Evolutionary conservation across 495 filamentous ascomycete genomes (phyloP).

Genomic region (Pyronema omphalodes): DNA sequence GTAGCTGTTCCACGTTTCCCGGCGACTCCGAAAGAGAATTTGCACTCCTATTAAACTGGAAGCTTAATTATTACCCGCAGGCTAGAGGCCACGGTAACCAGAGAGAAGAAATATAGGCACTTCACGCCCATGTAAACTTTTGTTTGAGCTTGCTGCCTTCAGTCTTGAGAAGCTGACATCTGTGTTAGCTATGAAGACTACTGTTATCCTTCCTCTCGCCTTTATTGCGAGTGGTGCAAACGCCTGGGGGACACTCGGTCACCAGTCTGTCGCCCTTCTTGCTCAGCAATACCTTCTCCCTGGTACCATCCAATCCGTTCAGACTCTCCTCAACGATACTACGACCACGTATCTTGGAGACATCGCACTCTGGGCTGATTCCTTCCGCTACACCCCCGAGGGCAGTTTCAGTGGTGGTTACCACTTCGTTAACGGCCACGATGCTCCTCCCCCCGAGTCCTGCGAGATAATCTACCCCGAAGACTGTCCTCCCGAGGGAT

Average conservation of each 20-base stretch:
- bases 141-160: no score
- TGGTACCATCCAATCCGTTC: conserved; percentile 29
- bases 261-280: conserved; percentile 32
- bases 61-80: no score
- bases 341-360: conserved; percentile 38
- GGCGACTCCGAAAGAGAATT: no score
- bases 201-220: no score
- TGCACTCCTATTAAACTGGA: no score
- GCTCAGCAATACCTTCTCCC: conserved; percentile 29
- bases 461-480: conserved; percentile 39
- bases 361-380: conserved; percentile 45
- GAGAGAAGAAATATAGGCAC: no score
- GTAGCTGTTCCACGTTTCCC: no score
- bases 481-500: conserved; percentile 41
- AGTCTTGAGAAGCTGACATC: no score
- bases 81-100: no score
- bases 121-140: no score
- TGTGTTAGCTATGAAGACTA: no score
- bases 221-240: neutral
- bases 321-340: conserved; percentile 31
- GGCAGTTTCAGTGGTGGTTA: conserved; percentile 36
- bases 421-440: conserved; percentile 49
- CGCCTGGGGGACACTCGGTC: conserved; percentile 41
- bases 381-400: conserved; percentile 35
- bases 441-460: conserved; percentile 35